These are phyloP conservation scores for Boletus coccyginus DNA, from an alignment of 768 basidiomycete species.

Conservation along the genomic window DNA sequence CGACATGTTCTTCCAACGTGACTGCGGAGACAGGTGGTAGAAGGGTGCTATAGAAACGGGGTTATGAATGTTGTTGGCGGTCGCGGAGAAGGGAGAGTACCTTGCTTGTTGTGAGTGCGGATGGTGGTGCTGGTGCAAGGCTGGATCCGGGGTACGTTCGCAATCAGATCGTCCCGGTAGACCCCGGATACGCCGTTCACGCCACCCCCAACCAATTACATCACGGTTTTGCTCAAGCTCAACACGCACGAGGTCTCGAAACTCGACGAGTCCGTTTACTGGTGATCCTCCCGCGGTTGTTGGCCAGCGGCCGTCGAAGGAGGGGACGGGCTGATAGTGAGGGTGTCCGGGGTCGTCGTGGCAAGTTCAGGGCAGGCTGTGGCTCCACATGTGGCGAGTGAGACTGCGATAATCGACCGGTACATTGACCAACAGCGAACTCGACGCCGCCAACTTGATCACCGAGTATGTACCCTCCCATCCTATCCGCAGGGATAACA, in stretches of 20 bases:
- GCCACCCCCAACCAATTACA: background rate
- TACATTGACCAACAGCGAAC: conserved; percentile 14
- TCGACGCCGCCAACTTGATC: conserved; percentile 28
- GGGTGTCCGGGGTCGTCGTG: conserved; percentile 21
- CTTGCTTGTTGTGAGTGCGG: conserved; percentile 2
- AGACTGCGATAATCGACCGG: background rate
- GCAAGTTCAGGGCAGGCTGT: conserved; percentile 30
- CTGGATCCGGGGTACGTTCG: background rate
- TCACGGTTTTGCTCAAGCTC: background rate
- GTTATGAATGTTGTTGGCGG: background rate
- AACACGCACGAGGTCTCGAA: background rate
- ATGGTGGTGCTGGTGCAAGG: conserved; percentile 16
- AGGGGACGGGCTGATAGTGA: no score
- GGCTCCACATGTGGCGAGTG: background rate
- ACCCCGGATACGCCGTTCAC: conserved; percentile 20
- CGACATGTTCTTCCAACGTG: conserved; percentile 90
- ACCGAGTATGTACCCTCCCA: conserved; percentile 32
- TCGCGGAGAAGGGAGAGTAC: background rate
- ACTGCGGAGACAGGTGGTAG: conserved; percentile 25
- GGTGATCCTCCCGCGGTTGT: background rate
- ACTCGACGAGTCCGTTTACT: no score
- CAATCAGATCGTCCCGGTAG: background rate
- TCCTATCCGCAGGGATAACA: background rate
- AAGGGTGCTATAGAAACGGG: background rate
- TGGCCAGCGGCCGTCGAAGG: no score